Percentiles rank a stretch among this genome's conserved stretches.
Conservation (phyloP, 805 yeast species). For the Jamesozyma hellenica region DNA sequence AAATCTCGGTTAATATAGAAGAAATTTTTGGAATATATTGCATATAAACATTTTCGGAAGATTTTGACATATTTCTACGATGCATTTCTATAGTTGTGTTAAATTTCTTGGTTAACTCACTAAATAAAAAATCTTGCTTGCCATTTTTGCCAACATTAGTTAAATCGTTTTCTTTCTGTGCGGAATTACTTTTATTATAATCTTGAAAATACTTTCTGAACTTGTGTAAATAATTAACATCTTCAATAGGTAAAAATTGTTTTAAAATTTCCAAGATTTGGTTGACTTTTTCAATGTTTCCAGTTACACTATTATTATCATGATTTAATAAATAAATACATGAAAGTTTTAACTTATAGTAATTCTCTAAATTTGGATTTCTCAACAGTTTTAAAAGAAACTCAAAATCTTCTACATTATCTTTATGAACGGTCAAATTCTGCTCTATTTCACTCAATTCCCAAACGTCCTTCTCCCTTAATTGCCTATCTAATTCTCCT, state of each 20-base stretch:
- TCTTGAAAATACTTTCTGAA: conserved; percentile 30
- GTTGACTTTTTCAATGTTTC: conserved; percentile 41
- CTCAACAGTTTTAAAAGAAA: conserved; percentile 48
- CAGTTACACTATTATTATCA: conserved; percentile 41
- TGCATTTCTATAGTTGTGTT: conserved; percentile 24
- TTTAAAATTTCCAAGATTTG: conserved; percentile 36
- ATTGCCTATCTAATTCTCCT: conserved; percentile 70
- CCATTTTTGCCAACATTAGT: no score
- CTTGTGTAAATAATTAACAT: conserved; percentile 36
- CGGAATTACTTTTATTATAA: not conserved
- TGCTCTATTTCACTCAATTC: conserved; percentile 87
- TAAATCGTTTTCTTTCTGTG: not conserved
- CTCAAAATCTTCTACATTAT: conserved; percentile 45
- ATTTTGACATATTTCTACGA: conserved; percentile 27
- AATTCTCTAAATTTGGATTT: conserved; percentile 36
- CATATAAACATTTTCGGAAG: conserved; percentile 68
- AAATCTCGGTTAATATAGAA: conserved; percentile 26
- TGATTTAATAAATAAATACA: conserved; percentile 66
- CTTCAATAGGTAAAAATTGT: conserved; percentile 30
- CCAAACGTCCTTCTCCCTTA: conserved; percentile 59
- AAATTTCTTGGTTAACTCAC: conserved; percentile 28
- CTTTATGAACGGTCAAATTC: conserved; percentile 57
- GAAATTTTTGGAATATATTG: conserved; percentile 74
- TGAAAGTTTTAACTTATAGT: conserved; percentile 60
- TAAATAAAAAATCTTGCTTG: conserved; percentile 21